phyloP scores from a whole-genome alignment of 768 basidiomycete species.

The Russula lepida region DNA sequence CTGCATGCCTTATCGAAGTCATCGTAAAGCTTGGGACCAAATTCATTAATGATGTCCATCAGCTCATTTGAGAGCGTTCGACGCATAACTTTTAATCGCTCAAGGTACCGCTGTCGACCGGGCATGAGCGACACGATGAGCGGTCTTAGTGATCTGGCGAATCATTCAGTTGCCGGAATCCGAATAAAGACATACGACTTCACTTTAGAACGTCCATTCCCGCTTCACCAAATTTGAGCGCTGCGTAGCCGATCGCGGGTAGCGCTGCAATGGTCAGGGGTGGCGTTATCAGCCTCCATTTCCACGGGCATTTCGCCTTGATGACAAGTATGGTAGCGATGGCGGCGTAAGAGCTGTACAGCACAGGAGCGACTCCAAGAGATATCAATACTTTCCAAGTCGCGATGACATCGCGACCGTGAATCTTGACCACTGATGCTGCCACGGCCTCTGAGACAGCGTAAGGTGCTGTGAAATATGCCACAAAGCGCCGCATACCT shows the following conservation, averaged over 20 bases:
- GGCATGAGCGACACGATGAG: conserved; percentile 81
- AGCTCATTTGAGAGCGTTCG: conserved; percentile 74
- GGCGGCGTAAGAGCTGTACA: conserved; percentile 78
- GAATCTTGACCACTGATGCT: conserved; percentile 88
- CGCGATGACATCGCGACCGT: conserved; percentile 85
- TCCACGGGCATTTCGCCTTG: conserved; percentile 51
- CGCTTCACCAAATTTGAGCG: conserved; percentile 94
- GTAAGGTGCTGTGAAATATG: neutral
- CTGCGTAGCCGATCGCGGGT: conserved; percentile 85
- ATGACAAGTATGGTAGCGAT: conserved; percentile 65
- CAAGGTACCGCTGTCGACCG: conserved; percentile 74
- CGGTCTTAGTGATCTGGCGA: conserved; percentile 75
- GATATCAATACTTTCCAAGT: conserved; percentile 97
- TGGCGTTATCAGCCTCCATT: conserved; percentile 66
- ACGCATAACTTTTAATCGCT: conserved; percentile 66
- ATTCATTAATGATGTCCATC: conserved; percentile 73
- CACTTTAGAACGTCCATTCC: conserved; percentile 96
- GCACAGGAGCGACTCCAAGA: conserved; percentile 72
- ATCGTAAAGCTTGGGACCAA: conserved; percentile 77
- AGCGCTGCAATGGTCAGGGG: conserved; percentile 61
- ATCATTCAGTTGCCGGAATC: conserved; percentile 9
- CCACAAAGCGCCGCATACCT: conserved; percentile 37
- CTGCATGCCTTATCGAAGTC: conserved; percentile 70
- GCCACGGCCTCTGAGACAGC: conserved; percentile 78
- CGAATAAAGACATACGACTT: conserved; percentile 25